These are phyloP conservation scores for Mariannaea elegans DNA, from an alignment of 2,329 filamentous ascomycete genomes.

Conservation along the genomic window DNA sequence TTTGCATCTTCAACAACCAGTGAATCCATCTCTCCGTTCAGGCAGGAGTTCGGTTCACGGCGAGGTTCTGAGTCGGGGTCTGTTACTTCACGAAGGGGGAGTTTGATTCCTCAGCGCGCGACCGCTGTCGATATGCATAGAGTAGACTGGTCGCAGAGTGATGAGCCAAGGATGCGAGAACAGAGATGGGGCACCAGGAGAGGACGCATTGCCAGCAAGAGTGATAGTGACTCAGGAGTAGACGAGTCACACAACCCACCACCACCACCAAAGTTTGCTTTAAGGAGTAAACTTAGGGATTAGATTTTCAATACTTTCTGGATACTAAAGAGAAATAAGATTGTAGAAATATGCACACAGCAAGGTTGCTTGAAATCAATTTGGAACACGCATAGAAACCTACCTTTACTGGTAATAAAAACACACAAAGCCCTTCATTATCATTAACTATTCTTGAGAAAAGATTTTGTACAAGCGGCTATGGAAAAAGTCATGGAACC, in stretches of 20 bases:
- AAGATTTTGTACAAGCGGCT: neutral
- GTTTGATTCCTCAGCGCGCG: constrained; percentile 30
- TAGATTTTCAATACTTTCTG: constrained; percentile 32
- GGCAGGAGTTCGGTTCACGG: constrained; percentile 29
- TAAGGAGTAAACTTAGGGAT: constrained; percentile 57
- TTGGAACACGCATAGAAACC: constrained; percentile 17
- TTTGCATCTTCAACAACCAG: constrained; percentile 1
- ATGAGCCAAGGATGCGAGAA: constrained; percentile 57
- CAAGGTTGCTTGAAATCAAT: neutral
- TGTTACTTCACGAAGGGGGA: constrained; percentile 29
- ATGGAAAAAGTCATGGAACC: neutral
- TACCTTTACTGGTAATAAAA: constrained; percentile 22
- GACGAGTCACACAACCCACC: constrained; percentile 20
- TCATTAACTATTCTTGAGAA: constrained; percentile 21
- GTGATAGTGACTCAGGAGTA: constrained; percentile 34
- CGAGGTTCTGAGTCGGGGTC: constrained; percentile 30
- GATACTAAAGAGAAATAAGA: neutral
- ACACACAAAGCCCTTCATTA: constrained; percentile 24
- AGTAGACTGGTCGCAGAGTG: constrained; percentile 68
- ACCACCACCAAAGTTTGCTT: constrained; percentile 48
- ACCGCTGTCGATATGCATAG: constrained; percentile 47
- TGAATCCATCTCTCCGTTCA: constrained; percentile 28
- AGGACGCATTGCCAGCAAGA: constrained; percentile 50
- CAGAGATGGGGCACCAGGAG: constrained; percentile 58
- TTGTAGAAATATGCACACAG: neutral